These are phyloP conservation scores for Xerocomus potaroensis DNA, from an alignment of 768 basidiomycete genomes.

Conservation along the genomic window DNA sequence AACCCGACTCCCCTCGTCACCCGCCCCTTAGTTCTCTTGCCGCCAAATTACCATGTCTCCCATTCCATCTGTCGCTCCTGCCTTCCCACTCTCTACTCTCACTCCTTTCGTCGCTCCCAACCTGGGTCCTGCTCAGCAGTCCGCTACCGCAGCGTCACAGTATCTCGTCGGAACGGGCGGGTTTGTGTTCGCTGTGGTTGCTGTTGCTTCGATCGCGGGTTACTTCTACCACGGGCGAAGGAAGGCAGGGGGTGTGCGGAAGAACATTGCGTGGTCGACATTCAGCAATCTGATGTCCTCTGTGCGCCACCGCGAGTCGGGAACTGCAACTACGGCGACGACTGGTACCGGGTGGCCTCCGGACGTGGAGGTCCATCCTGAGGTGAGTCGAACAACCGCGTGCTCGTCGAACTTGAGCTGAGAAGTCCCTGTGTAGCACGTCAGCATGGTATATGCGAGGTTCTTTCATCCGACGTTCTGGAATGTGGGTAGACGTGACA, in stretches of 20 bases:
- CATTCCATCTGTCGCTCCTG: slow-evolving; percentile 12
- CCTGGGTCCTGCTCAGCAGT: neutral
- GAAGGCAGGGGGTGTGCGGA: neutral
- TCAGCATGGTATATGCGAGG: slow-evolving; percentile 21
- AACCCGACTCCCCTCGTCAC: neutral
- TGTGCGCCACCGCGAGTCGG: slow-evolving; percentile 1
- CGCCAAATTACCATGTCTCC: slow-evolving; percentile 19
- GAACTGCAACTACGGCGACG: neutral
- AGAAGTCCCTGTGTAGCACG: slow-evolving; percentile 6
- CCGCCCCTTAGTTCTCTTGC: neutral
- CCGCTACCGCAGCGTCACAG: neutral
- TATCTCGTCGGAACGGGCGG: slow-evolving; percentile 13
- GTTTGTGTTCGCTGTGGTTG: slow-evolving; percentile 14
- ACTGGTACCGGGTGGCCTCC: neutral
- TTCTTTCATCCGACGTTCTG: slow-evolving; percentile 22
- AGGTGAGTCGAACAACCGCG: slow-evolving; percentile 1
- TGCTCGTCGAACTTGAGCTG: neutral
- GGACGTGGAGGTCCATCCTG: slow-evolving; percentile 8
- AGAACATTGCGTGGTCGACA: slow-evolving; percentile 4
- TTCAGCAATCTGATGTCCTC: slow-evolving; percentile 7
- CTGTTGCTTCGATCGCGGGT: slow-evolving; percentile 9
- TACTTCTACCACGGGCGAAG: slow-evolving; percentile 16
- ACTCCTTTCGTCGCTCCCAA: slow-evolving; percentile 2
- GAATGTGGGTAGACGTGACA: slow-evolving; percentile 10
- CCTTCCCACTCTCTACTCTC: neutral